Percentiles rank a stretch among this genome's conserved stretches.
These are phyloP conservation scores for Ophiosphaerella herpotricha DNA, from an alignment of 2,329 filamentous ascomycete species.

Conservation along the genomic window DNA sequence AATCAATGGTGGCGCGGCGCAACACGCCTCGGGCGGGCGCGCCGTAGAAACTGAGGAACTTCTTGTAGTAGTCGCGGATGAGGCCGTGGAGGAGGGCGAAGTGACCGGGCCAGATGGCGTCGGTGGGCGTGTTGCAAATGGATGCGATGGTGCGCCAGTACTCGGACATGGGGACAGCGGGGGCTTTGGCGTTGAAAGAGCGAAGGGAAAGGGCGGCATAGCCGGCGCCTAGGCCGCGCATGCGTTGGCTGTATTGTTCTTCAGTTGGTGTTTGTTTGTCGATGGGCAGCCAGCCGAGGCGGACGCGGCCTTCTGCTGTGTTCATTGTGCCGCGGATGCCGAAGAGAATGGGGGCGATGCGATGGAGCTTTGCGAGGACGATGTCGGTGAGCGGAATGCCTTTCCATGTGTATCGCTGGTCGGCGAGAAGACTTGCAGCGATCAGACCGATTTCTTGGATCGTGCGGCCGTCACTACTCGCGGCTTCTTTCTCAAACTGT, in stretches of 20 bases:
- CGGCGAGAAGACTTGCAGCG: constrained; percentile 74
- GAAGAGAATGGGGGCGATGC: constrained; percentile 82
- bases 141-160: constrained; percentile 82
- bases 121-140: constrained; percentile 74
- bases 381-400: constrained; percentile 76
- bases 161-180: constrained; percentile 75
- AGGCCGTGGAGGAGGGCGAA: constrained; percentile 57
- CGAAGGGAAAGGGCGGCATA: constrained; percentile 83
- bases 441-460: constrained; percentile 83
- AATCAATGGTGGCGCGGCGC: constrained; percentile 71
- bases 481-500: constrained; percentile 56
- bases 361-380: constrained; percentile 82
- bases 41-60: constrained; percentile 82
- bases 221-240: constrained; percentile 82
- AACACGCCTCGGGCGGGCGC: constrained; percentile 74
- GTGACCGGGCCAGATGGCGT: constrained; percentile 54
- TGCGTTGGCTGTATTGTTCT: constrained; percentile 75
- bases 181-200: constrained; percentile 64
- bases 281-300: constrained; percentile 38
- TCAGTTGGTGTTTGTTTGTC: constrained; percentile 52
- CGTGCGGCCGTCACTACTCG: constrained; percentile 43
- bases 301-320: constrained; percentile 53
- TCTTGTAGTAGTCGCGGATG: constrained; percentile 67
- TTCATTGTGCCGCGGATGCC: constrained; percentile 78
- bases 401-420: constrained; percentile 68